Percentiles rank a stretch among this genome's conserved stretches.
Conservation (phyloP, 2,329 filamentous ascomycete genomes). For the Exophiala xenobiotica region DNA sequence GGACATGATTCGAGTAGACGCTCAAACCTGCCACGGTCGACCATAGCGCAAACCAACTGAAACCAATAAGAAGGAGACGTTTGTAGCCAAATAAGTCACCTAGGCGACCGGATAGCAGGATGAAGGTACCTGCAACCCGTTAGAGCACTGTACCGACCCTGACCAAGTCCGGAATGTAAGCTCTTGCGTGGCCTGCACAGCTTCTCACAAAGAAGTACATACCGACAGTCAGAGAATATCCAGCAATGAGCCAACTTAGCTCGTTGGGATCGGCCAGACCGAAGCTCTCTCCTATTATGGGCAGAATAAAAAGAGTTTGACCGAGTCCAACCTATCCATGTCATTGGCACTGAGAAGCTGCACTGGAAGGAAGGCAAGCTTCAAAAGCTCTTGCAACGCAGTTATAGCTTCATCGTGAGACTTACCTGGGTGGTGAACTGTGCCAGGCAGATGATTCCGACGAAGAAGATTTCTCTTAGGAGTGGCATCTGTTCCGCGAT, state of each 20-base stretch:
- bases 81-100: slow-evolving; percentile 42
- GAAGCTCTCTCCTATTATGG: slow-evolving; percentile 50
- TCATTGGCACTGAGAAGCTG: too few species aligned
- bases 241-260: slow-evolving; percentile 55
- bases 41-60: slow-evolving; percentile 39
- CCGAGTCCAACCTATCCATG: slow-evolving; percentile 50
- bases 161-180: too few species aligned
- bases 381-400: too few species aligned
- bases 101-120: slow-evolving; percentile 39
- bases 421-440: slow-evolving; percentile 49
- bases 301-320: slow-evolving; percentile 49
- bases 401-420: too few species aligned
- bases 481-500: slow-evolving; percentile 1
- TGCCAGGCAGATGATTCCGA: slow-evolving; percentile 37
- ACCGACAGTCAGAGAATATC: slow-evolving; percentile 53
- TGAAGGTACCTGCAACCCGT: too few species aligned
- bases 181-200: too few species aligned
- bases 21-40: slow-evolving; percentile 39
- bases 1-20: slow-evolving; percentile 44
- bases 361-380: too few species aligned
- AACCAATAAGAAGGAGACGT: slow-evolving; percentile 38
- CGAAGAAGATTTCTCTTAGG: slow-evolving; percentile 34
- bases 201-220: too few species aligned
- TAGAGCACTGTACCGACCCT: too few species aligned
- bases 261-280: slow-evolving; percentile 40